A percentile compares a stretch with the other conserved stretches of the same genome.
phyloP scores from a whole-genome alignment of 441 rosid genomes.

The Erodium texanum region DNA sequence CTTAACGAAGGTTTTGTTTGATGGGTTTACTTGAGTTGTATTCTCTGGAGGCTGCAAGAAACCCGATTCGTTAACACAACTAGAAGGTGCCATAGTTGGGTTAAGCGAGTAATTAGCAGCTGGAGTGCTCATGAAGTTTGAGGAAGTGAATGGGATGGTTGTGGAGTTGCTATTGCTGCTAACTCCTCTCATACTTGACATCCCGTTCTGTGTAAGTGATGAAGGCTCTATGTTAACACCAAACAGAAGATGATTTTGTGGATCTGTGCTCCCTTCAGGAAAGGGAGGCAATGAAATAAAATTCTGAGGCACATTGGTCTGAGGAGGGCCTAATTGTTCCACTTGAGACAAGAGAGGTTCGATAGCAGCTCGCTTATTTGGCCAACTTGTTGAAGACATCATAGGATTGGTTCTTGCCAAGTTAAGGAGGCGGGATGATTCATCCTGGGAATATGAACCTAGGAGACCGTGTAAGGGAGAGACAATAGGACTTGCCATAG shows the following conservation, averaged over 20 bases:
- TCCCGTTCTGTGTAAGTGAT: constrained; percentile 69
- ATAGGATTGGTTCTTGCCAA: constrained; percentile 48
- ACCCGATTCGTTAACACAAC: constrained; percentile 75
- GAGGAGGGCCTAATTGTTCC: constrained; percentile 62
- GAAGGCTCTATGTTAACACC: constrained; percentile 87
- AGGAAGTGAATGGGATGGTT: constrained; percentile 48
- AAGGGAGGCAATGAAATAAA: constrained; percentile 85
- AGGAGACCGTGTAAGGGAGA: constrained; percentile 75
- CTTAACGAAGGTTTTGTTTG: constrained; percentile 78
- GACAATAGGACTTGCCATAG: constrained; percentile 34
- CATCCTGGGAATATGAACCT: constrained; percentile 67
- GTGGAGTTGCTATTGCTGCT: constrained; percentile 66
- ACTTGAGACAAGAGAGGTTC: constrained; percentile 54
- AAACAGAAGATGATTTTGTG: constrained; percentile 75
- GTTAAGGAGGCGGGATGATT: constrained; percentile 54
- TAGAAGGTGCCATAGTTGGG: constrained; percentile 62
- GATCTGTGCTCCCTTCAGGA: constrained; percentile 74
- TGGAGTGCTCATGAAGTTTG: constrained; percentile 44
- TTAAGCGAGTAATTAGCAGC: constrained; percentile 61
- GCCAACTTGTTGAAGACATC: constrained; percentile 61
- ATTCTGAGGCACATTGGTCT: constrained; percentile 44
- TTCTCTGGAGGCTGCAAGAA: constrained; percentile 75
- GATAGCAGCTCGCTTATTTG: constrained; percentile 75
- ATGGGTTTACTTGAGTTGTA: constrained; percentile 55
- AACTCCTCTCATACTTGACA: constrained; percentile 66